Percentiles rank a stretch among this genome's conserved stretches.
Conservation (phyloP, 345 rosid species). For the Streptanthus diversifolius region DNA sequence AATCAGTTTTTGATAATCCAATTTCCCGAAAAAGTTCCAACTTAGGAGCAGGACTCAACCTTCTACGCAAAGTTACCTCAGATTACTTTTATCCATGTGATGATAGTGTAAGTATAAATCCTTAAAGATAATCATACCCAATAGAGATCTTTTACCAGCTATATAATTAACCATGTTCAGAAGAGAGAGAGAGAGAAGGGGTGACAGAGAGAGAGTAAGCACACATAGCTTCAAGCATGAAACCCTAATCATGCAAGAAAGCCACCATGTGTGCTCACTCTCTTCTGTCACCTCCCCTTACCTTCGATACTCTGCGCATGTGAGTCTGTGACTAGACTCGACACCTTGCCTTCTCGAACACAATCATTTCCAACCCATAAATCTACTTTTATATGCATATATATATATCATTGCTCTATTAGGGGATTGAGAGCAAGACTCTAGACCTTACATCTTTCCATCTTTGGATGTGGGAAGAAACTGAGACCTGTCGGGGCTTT, state of each 20-base stretch:
- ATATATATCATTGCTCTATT: not conserved
- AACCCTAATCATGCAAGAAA: constrained; percentile 64
- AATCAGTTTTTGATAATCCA: not conserved
- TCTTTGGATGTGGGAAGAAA: constrained; percentile 37
- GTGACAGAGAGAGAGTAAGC: constrained; percentile 90
- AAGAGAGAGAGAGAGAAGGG: constrained; percentile 37
- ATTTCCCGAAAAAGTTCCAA: not conserved
- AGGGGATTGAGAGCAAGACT: constrained; percentile 7
- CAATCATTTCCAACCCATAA: not conserved
- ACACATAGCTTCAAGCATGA: constrained; percentile 84
- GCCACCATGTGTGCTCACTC: constrained; percentile 94
- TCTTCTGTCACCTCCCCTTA: constrained; percentile 94
- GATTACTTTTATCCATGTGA: not conserved
- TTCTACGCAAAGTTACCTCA: not conserved
- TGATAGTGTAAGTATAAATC: not conserved
- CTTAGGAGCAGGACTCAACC: not conserved
- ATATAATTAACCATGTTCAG: not conserved
- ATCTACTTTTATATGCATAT: not conserved
- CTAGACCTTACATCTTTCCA: constrained; percentile 15
- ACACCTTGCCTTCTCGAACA: not conserved
- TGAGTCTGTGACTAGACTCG: not conserved
- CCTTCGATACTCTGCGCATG: constrained; percentile 22
- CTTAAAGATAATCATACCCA: constrained; percentile 1
- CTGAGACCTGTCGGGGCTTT: constrained; percentile 40
- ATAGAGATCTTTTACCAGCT: not conserved